Percentiles rank a stretch among this genome's conserved stretches.
phyloP scores from a whole-genome alignment of 768 basidiomycete species.

The Panus rudis region DNA sequence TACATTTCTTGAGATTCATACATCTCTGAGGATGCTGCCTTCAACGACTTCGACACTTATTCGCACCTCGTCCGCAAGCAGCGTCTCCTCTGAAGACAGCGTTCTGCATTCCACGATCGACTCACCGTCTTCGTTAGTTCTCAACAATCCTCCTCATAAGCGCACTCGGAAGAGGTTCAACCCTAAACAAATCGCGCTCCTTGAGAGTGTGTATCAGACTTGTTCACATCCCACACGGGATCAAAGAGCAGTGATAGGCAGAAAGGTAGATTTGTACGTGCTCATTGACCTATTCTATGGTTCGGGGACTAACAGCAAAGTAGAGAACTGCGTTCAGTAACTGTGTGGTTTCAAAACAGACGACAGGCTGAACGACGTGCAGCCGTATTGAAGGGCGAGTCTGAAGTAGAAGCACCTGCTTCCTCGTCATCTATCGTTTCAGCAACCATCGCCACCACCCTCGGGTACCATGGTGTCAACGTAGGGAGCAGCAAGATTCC shows the following conservation, averaged over 20 bases:
- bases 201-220: slow-evolving; percentile 67
- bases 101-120: slow-evolving; percentile 10
- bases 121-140: slow-evolving; percentile 1
- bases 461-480: background rate
- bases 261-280: slow-evolving; percentile 57
- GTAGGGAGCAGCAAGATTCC: background rate
- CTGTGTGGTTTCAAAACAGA: slow-evolving; percentile 32
- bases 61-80: slow-evolving; percentile 50
- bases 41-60: slow-evolving; percentile 32
- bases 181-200: slow-evolving; percentile 59
- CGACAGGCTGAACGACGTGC: slow-evolving; percentile 27
- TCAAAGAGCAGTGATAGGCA: slow-evolving; percentile 59
- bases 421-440: slow-evolving; percentile 11
- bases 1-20: too few species aligned
- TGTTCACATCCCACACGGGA: slow-evolving; percentile 71
- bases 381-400: slow-evolving; percentile 7
- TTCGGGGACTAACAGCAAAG: slow-evolving; percentile 19
- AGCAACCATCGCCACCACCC: slow-evolving; percentile 6
- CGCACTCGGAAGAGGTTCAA: slow-evolving; percentile 69
- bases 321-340: slow-evolving; percentile 24
- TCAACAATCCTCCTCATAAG: background rate
- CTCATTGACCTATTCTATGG: slow-evolving; percentile 9
- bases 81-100: slow-evolving; percentile 48
- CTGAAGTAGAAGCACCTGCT: background rate
- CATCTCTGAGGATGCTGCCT: too few species aligned